phyloP scores from a whole-genome alignment of 129 eudicot genomes.

The Deinandra increscens region DNA sequence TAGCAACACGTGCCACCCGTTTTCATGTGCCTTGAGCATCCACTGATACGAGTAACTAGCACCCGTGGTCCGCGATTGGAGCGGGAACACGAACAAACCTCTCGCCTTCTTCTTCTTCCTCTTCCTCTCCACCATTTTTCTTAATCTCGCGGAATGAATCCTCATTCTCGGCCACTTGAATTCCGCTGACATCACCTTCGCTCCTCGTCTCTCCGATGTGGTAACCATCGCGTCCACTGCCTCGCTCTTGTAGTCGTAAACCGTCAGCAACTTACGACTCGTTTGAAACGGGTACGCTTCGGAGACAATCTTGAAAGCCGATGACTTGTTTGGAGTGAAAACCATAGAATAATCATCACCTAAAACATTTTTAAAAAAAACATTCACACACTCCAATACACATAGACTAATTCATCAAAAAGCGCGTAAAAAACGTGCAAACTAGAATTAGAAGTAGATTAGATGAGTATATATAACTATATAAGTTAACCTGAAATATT shows the following conservation, averaged over 20 bases:
- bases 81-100: constrained; percentile 79
- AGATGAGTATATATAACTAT: too few relatives aligned
- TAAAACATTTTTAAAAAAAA: constrained; percentile 14
- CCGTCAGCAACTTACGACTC: constrained; percentile 60
- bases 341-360: constrained; percentile 60
- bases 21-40: constrained; percentile 80
- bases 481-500: constrained; percentile 37
- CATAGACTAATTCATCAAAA: too few relatives aligned
- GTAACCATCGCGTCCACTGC: constrained; percentile 56
- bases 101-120: constrained; percentile 40
- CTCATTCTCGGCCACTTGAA: constrained; percentile 80
- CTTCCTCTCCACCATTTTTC: constrained; percentile 53
- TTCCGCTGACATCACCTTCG: constrained; percentile 59
- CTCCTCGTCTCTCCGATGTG: constrained; percentile 68
- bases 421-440: too few relatives aligned
- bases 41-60: constrained; percentile 85
- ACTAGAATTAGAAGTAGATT: too few relatives aligned
- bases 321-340: constrained; percentile 70
- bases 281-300: constrained; percentile 77
- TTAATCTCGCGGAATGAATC: constrained; percentile 48
- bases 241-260: constrained; percentile 78
- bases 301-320: constrained; percentile 74
- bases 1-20: constrained; percentile 92
- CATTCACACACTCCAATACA: constrained; percentile 29
- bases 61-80: constrained; percentile 74